Conservation (phyloP, 441 rosid genomes). For the Euphorbia corollata region DNA sequence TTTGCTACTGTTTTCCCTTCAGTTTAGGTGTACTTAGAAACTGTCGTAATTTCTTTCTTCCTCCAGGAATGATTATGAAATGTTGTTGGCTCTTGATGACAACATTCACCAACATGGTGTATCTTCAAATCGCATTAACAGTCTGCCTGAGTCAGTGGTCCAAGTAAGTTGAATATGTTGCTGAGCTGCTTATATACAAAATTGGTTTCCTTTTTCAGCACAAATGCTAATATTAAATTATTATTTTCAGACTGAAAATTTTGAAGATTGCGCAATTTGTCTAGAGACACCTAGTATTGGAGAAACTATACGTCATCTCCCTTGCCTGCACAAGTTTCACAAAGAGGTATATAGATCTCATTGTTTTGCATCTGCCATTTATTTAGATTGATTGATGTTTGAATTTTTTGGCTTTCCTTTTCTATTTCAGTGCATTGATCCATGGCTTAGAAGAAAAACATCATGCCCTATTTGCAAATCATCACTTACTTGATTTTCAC, state of each 20-base stretch:
- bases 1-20: too few relatives aligned
- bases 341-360: constrained; percentile 48
- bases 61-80: constrained; percentile 82
- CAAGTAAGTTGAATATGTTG: constrained; percentile 41
- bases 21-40: background rate
- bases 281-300: constrained; percentile 68
- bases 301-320: constrained; percentile 85
- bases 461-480: constrained; percentile 90
- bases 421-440: constrained; percentile 77
- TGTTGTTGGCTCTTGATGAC: constrained; percentile 85
- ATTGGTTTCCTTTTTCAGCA: background rate
- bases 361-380: background rate
- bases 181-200: background rate
- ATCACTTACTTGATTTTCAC: constrained; percentile 41
- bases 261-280: constrained; percentile 75
- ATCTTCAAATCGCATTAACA: constrained; percentile 54
- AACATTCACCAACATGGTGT: constrained; percentile 58
- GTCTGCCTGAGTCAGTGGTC: constrained; percentile 69
- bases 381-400: constrained; percentile 8
- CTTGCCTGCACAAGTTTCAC: constrained; percentile 95
- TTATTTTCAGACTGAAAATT: constrained; percentile 47
- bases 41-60: background rate
- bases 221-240: constrained; percentile 15
- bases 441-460: constrained; percentile 67
- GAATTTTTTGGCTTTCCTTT: background rate